These are phyloP conservation scores for Ambrosia trifida DNA, from an alignment of 129 eudicot genomes.

Conservation along the genomic window DNA sequence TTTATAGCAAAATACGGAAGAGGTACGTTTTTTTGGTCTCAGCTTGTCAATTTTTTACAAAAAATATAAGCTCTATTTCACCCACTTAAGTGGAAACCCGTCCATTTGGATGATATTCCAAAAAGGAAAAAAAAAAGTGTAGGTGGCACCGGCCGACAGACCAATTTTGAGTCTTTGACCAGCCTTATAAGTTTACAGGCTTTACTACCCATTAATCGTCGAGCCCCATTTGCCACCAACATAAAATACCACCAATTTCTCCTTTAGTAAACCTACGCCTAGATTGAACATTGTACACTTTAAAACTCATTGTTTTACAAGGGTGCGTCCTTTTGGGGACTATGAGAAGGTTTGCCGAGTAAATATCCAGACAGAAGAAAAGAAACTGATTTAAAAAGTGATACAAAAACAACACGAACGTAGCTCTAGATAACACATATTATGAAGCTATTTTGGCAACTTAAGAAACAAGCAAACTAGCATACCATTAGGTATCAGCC, in stretches of 20 bases:
- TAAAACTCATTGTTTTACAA: not conserved
- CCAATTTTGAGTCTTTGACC: not conserved
- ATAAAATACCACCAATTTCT: not conserved
- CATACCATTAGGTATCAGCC: slow-evolving; percentile 51
- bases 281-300: not conserved
- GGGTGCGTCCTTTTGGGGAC: not conserved
- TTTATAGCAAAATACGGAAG: not conserved
- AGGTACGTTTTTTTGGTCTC: not conserved
- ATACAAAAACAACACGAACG: slow-evolving; percentile 4
- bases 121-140: not conserved
- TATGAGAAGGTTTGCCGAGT: not conserved
- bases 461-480: slow-evolving; percentile 1
- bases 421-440: not conserved
- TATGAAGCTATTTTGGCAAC: not conserved
- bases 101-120: not conserved
- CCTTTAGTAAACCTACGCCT: slow-evolving; percentile 11
- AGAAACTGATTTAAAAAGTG: not conserved
- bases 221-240: not conserved
- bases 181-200: not conserved
- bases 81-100: not conserved
- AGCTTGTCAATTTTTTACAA: not conserved
- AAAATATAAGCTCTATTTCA: not conserved
- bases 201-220: not conserved
- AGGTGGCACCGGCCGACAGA: not conserved
- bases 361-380: not conserved